phyloP scores from a whole-genome alignment of 768 basidiomycete species.

The Suillus subalutaceus region DNA sequence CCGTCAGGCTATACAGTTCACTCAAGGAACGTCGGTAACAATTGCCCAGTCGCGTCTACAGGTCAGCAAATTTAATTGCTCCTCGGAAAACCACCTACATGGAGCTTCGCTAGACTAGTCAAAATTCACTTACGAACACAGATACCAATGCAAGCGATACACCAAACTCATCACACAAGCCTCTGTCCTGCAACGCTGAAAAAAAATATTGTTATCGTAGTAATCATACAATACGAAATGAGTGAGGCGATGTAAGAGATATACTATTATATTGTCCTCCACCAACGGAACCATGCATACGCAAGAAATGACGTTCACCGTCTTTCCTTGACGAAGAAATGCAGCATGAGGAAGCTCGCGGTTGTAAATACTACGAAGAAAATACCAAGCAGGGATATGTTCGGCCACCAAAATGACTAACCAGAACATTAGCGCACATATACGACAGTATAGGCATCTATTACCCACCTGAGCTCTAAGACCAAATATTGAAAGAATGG shows the following conservation, averaged over 20 bases:
- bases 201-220: background rate
- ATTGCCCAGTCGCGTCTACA: background rate
- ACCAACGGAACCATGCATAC: background rate
- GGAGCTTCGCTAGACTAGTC: background rate
- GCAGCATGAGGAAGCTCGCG: constrained; percentile 76
- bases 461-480: constrained; percentile 78
- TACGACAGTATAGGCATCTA: background rate
- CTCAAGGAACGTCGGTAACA: background rate
- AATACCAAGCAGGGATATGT: constrained; percentile 81
- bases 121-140: background rate
- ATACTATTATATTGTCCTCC: constrained; percentile 1
- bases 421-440: background rate
- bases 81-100: background rate
- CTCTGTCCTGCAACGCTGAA: background rate
- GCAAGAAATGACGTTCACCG: constrained; percentile 22
- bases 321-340: constrained; percentile 87
- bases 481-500: constrained; percentile 93
- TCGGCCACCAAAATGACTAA: constrained; percentile 98
- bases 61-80: background rate
- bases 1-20: background rate
- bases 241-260: background rate
- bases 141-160: background rate
- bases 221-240: constrained; percentile 2
- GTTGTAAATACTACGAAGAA: constrained; percentile 84
- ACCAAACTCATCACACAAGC: background rate